These are phyloP conservation scores for Gaertneriomyces sp. DNA, from an alignment of 192 early-diverging fungal species.

Conservation along the genomic window DNA sequence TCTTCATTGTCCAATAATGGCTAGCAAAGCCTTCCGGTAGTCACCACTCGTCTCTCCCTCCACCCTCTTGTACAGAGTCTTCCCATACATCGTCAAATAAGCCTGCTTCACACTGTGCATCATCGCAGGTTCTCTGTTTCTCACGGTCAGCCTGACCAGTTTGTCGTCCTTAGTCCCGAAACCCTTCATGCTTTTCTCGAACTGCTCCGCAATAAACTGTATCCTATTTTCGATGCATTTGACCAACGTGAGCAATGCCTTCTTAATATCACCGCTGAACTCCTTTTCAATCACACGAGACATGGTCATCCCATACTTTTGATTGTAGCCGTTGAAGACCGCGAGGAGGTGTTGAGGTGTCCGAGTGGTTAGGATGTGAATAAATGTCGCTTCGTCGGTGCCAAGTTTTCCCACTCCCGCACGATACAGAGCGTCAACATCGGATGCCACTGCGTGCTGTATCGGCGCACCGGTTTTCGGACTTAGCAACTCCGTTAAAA, in stretches of 20 bases:
- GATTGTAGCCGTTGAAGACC: conserved; percentile 41
- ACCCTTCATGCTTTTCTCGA: not conserved
- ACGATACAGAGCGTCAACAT: conserved; percentile 44
- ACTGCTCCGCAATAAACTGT: conserved; percentile 24
- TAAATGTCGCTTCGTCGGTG: conserved; percentile 46
- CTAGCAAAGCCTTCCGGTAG: conserved; percentile 24
- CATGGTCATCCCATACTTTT: conserved; percentile 37
- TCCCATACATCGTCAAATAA: conserved; percentile 20
- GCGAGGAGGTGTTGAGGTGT: conserved; percentile 29
- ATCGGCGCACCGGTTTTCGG: no score
- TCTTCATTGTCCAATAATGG: conserved; percentile 3
- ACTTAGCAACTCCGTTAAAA: conserved; percentile 28
- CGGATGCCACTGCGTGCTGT: conserved; percentile 26
- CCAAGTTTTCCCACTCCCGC: conserved; percentile 46
- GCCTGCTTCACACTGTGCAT: conserved; percentile 20
- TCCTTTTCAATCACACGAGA: conserved; percentile 44
- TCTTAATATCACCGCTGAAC: conserved; percentile 45
- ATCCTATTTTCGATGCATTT: conserved; percentile 13
- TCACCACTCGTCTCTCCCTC: conserved; percentile 40
- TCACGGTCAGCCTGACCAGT: conserved; percentile 15
- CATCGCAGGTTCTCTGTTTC: conserved; percentile 9
- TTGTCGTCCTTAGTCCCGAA: conserved; percentile 10
- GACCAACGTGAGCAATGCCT: conserved; percentile 31
- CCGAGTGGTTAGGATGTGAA: conserved; percentile 31
- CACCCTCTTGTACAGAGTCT: conserved; percentile 27